Percentiles rank a stretch among this genome's conserved stretches.
These are phyloP conservation scores for Brettanomyces bruxellensis DNA, from an alignment of 805 yeast genomes.

Conservation along the genomic window DNA sequence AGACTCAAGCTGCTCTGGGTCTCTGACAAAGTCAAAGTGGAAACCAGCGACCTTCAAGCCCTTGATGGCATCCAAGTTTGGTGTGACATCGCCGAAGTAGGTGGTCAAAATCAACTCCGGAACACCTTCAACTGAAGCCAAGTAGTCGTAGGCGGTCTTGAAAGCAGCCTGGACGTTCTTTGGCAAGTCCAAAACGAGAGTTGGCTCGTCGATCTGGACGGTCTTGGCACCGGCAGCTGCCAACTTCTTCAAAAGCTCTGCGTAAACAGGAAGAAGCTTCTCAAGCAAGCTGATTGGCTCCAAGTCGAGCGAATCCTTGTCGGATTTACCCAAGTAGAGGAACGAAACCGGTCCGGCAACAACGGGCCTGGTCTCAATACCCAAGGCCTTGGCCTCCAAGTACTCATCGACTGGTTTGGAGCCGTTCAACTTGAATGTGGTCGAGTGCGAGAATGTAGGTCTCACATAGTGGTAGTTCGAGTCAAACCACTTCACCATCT, in stretches of 20 bases:
- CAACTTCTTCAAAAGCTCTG: conserved; percentile 78
- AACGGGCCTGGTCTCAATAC: conserved; percentile 96
- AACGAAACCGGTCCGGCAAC: conserved; percentile 93
- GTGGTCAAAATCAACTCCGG: conserved; percentile 82
- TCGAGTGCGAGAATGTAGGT: conserved; percentile 95
- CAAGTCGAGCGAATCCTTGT: conserved; percentile 92
- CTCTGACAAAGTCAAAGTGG: conserved; percentile 96
- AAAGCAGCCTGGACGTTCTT: conserved; percentile 74
- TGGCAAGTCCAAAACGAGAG: conserved; percentile 88
- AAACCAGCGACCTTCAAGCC: conserved; percentile 87
- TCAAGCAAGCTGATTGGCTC: conserved; percentile 86
- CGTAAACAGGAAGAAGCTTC: conserved; percentile 89
- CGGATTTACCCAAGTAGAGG: conserved; percentile 94
- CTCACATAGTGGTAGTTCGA: conserved; percentile 99
- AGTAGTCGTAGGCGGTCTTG: conserved; percentile 77
- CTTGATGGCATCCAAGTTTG: conserved; percentile 85
- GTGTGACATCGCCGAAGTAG: conserved; percentile 97
- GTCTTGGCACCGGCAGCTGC: conserved; percentile 90
- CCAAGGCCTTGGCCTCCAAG: conserved; percentile 95
- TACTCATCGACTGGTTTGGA: conserved; percentile 95
- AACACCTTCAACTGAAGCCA: conserved; percentile 56
- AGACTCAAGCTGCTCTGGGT: conserved; percentile 89
- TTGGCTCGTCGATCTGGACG: conserved; percentile 97
- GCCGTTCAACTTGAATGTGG: conserved; percentile 93
- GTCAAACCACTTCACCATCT: conserved; percentile 99